phyloP scores from a whole-genome alignment of 805 yeast species.

The Candida qinlingensis region DNA sequence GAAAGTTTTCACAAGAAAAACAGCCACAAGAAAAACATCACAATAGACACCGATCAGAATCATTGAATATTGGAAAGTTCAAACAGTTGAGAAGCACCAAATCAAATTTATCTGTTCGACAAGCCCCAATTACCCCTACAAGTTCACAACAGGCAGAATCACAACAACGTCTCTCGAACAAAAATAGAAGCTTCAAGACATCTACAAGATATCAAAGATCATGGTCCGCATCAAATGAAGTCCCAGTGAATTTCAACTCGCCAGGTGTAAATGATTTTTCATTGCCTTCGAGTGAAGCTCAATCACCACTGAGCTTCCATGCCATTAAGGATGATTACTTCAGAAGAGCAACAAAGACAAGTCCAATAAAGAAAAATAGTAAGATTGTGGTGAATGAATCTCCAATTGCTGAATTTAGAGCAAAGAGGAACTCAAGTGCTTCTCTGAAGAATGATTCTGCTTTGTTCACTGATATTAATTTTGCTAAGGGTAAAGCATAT shows the following conservation, averaged over 20 bases:
- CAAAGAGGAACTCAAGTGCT: background rate
- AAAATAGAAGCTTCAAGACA: conserved; percentile 4
- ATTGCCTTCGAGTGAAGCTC: conserved; percentile 15
- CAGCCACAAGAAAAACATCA: conserved; percentile 9
- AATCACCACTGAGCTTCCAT: conserved; percentile 14
- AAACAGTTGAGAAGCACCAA: conserved; percentile 15
- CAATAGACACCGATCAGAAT: conserved; percentile 24
- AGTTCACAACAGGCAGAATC: background rate
- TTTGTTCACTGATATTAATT: background rate
- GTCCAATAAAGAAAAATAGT: conserved; percentile 3
- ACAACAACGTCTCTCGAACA: background rate
- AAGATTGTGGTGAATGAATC: background rate
- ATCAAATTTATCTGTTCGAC: conserved; percentile 13
- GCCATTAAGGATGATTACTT: conserved; percentile 9
- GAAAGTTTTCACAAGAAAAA: background rate
- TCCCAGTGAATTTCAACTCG: background rate
- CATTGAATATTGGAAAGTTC: conserved; percentile 14
- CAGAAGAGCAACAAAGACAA: conserved; percentile 6
- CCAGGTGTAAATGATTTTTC: conserved; percentile 6
- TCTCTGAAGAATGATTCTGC: background rate
- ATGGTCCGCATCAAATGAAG: conserved; percentile 19
- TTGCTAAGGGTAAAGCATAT: background rate
- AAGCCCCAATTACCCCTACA: background rate
- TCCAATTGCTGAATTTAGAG: background rate
- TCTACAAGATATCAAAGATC: conserved; percentile 17